Conservation (phyloP, 2,329 filamentous ascomycete genomes). For the Zarea fungicola region DNA sequence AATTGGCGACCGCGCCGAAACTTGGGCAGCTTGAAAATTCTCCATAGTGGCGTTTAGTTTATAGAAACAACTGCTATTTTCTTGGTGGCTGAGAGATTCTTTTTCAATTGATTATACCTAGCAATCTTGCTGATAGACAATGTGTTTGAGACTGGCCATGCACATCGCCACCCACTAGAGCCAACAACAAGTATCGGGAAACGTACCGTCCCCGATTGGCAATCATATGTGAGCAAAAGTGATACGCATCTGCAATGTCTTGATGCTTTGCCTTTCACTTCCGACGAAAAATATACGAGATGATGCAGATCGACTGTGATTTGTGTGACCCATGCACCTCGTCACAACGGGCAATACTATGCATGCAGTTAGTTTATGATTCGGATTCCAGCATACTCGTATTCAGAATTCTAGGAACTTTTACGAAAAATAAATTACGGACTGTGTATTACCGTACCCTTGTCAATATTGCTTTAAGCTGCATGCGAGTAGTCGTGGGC, state of each 20-base stretch:
- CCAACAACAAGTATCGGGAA: too few relatives aligned
- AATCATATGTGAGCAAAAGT: too few relatives aligned
- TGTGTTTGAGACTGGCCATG: background rate
- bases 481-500: background rate
- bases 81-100: too few relatives aligned
- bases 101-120: too few relatives aligned
- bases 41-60: too few relatives aligned
- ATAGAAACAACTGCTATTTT: too few relatives aligned
- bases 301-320: background rate
- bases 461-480: background rate
- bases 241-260: too few relatives aligned
- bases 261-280: background rate
- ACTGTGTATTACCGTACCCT: background rate
- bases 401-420: too few relatives aligned
- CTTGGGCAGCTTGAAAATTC: too few relatives aligned
- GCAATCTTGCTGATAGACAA: background rate
- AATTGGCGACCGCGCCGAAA: background rate
- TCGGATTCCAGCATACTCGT: conserved; percentile 2
- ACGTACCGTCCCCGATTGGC: too few relatives aligned
- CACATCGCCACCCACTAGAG: too few relatives aligned
- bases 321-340: background rate
- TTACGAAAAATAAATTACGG: too few relatives aligned
- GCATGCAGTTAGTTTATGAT: background rate
- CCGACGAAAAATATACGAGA: conserved; percentile 4
- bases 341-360: background rate